A percentile compares a stretch with the other conserved stretches of the same genome.
Conservation (phyloP, 805 yeast genomes). For the Suhomyces tanzawaensis region DNA sequence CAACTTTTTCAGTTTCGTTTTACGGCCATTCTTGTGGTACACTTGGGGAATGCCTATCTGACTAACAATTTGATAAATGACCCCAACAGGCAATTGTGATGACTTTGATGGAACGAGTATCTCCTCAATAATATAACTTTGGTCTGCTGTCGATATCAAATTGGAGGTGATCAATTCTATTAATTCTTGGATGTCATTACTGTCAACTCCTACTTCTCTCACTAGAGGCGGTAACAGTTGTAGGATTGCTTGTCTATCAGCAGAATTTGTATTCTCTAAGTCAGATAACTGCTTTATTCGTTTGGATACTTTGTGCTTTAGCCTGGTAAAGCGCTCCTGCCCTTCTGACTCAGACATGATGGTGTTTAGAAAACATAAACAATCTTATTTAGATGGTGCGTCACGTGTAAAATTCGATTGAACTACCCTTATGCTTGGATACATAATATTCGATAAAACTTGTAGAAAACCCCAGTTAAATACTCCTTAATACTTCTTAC, state of each 20-base stretch:
- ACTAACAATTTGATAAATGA: conserved; percentile 11
- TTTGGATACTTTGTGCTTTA: not conserved
- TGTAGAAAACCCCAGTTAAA: too few relatives aligned
- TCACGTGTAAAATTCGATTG: too few relatives aligned
- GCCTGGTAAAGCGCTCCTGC: not conserved
- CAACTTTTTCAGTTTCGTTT: conserved; percentile 4
- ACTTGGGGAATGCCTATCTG: conserved; percentile 11
- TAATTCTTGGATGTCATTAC: not conserved
- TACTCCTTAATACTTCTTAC: too few relatives aligned
- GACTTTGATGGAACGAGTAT: conserved; percentile 4
- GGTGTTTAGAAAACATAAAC: too few relatives aligned
- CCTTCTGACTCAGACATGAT: too few relatives aligned
- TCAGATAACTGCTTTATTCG: not conserved
- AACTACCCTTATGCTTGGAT: too few relatives aligned
- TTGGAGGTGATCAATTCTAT: conserved; percentile 3
- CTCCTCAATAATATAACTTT: conserved; percentile 3
- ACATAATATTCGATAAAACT: too few relatives aligned
- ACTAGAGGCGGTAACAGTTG: conserved; percentile 1
- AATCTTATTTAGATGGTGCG: too few relatives aligned
- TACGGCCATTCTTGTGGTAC: conserved; percentile 6
- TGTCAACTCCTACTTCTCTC: conserved; percentile 1
- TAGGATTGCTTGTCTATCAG: not conserved
- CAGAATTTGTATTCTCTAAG: not conserved
- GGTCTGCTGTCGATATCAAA: conserved; percentile 1
- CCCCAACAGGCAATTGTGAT: not conserved